Base-by-base conservation (phyloP, 768 basidiomycete genomes). In the Melanogaster broomeanus region DNA sequence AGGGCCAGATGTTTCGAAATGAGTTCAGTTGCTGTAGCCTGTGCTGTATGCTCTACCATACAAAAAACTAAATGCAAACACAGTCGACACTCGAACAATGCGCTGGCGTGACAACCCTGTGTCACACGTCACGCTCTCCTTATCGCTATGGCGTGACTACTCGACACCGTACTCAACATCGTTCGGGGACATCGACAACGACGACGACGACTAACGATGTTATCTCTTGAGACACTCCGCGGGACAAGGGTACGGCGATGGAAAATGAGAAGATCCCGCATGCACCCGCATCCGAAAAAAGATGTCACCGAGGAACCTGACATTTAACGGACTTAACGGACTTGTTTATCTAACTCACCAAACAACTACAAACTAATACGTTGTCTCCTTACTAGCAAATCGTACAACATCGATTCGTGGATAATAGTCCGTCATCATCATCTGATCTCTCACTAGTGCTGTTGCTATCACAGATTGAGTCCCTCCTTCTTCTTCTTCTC, bases 111-210 rank as follows among this genome's bases (percentile, higher is more conserved):
- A 66, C 65, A 64, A 39, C 45, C 48, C 15, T 44, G 5, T 51
- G 66, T 68, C 63, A 68, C 65, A 51, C n/a, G 67, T 67, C 67
- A 67, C 66, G 57, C 51, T 34, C 31, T 39, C 40, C 30, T 45
- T n/a, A n/a, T n/a, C 18, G 13, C 39, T 24, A 56, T 63, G 62
- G 60, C 59, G 59, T 24, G 35, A 16, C 21, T 27, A 34, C 28
- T 42, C 28, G 44, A 19, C 33, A 21, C 13, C 44, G 30, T 22
- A 18, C 39, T 31, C 51, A 52, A 49, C 50, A 38, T 34, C 42
- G 31, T 39, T n/a, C 49, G 25, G 6, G 48, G 25, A n/a, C 45
- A 47, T 24, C 34, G 45, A 41, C 35, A 40, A 9, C 56, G 27
- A 35, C 47, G 28, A 15, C 30, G 40, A 34, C 39, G 45, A 16